Evolutionary conservation across 495 filamentous ascomycete genomes (phyloP).

Genomic region (Lophiotrema nucula): DNA sequence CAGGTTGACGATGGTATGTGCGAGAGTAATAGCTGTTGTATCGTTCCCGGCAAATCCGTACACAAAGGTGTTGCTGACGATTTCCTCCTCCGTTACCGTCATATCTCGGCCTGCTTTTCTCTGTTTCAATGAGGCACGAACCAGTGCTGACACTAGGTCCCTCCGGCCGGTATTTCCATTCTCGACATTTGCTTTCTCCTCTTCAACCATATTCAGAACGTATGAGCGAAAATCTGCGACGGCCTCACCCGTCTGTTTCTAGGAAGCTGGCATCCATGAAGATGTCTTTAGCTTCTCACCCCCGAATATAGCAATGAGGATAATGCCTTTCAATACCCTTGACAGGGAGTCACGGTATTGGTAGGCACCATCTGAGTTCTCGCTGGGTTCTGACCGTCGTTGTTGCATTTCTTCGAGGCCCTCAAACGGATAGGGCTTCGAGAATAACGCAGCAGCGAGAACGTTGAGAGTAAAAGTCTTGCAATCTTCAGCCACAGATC

Average conservation of each 20-base stretch:
- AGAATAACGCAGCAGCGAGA: conserved; percentile 47
- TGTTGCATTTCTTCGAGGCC: conserved; percentile 18
- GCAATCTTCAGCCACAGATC: conserved; percentile 40
- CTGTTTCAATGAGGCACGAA: conserved; percentile 3
- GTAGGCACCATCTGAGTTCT: background rate
- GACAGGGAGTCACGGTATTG: conserved; percentile 17
- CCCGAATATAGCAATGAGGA: conserved; percentile 22
- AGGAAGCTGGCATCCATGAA: conserved; percentile 17
- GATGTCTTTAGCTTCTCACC: background rate
- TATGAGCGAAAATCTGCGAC: conserved; percentile 6
- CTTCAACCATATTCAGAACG: conserved; percentile 5
- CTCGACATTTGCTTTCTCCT: conserved; percentile 7
- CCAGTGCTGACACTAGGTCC: conserved; percentile 14
- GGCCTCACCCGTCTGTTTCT: conserved; percentile 6
- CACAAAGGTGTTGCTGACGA: conserved; percentile 37
- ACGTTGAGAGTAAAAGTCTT: conserved; percentile 49
- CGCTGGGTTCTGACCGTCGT: background rate
- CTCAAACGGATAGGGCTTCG: conserved; percentile 43
- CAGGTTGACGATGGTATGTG: conserved; percentile 19
- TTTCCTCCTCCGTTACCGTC: conserved; percentile 31
- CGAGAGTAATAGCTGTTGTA: conserved; percentile 32
- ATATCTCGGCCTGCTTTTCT: background rate
- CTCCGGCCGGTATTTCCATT: conserved; percentile 3
- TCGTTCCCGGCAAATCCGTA: conserved; percentile 34
- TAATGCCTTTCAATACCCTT: conserved; percentile 10